Evolutionary conservation across 192 early-diverging fungal genomes (phyloP).

Genomic region (Coemansia sp.): DNA sequence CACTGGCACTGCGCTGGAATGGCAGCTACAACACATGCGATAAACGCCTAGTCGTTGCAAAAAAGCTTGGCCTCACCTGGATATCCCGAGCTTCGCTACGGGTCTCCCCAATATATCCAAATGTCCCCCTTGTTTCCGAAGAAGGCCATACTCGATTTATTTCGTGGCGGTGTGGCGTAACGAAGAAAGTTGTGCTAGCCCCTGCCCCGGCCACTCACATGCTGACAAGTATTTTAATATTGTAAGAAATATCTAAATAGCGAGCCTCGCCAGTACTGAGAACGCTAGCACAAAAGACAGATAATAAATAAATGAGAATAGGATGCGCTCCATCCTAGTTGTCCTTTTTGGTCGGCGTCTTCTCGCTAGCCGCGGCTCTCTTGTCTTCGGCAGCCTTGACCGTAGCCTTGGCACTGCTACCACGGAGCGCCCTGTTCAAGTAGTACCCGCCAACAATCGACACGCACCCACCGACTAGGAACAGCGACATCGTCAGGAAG

Average conservation of each 20-base stretch:
- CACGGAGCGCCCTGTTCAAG: slow-evolving; percentile 52
- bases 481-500: slow-evolving; percentile 55
- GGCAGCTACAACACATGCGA: neutral
- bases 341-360: slow-evolving; percentile 9
- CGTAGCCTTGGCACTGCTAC: slow-evolving; percentile 24
- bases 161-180: neutral
- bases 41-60: neutral
- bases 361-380: slow-evolving; percentile 15
- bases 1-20: neutral
- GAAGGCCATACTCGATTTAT: neutral
- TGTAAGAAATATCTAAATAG: neutral
- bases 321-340: neutral
- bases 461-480: slow-evolving; percentile 54
- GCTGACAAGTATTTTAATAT: neutral
- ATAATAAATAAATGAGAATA: slow-evolving; percentile 3
- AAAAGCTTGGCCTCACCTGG: neutral
- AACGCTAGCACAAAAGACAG: neutral
- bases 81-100: neutral
- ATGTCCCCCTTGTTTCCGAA: neutral
- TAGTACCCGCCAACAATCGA: slow-evolving; percentile 56
- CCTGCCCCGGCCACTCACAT: neutral
- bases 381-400: slow-evolving; percentile 38
- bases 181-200: neutral
- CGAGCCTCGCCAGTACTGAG: neutral
- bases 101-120: neutral